Evolutionary conservation across 306 rosid species (phyloP).

Genomic region (Quercus dentata): DNA sequence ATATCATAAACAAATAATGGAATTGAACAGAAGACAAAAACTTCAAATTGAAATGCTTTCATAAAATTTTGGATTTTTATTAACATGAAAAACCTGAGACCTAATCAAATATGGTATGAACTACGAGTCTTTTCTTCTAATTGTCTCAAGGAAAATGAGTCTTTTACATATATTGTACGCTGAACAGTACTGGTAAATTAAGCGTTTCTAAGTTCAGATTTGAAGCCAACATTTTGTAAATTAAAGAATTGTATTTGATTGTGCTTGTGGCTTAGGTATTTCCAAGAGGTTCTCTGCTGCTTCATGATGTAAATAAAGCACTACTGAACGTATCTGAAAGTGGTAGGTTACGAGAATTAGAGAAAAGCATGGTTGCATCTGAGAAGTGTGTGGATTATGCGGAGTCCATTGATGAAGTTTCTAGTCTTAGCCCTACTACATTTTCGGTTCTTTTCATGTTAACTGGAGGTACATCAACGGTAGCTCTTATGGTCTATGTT

Average conservation of each 20-base stretch:
- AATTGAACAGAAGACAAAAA: too few species aligned
- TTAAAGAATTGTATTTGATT: neutral
- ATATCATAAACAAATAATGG: too few species aligned
- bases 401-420: slow-evolving; percentile 1
- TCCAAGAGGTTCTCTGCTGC: slow-evolving; percentile 28
- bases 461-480: slow-evolving; percentile 42
- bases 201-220: too few species aligned
- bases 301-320: slow-evolving; percentile 27
- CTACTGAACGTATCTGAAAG: slow-evolving; percentile 29
- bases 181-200: too few species aligned
- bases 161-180: too few species aligned
- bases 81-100: too few species aligned
- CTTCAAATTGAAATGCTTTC: too few species aligned
- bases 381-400: slow-evolving; percentile 22
- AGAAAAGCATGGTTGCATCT: slow-evolving; percentile 30
- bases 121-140: too few species aligned
- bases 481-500: slow-evolving; percentile 27
- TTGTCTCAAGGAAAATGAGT: too few species aligned
- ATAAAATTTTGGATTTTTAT: too few species aligned
- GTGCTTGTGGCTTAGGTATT: slow-evolving; percentile 28
- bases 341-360: slow-evolving; percentile 23
- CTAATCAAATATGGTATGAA: too few species aligned
- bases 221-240: too few species aligned
- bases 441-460: slow-evolving; percentile 33
- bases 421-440: slow-evolving; percentile 38